These are phyloP conservation scores for Naganishia liquefaciens DNA, from an alignment of 1,284 basidiomycete species.

Conservation along the genomic window DNA sequence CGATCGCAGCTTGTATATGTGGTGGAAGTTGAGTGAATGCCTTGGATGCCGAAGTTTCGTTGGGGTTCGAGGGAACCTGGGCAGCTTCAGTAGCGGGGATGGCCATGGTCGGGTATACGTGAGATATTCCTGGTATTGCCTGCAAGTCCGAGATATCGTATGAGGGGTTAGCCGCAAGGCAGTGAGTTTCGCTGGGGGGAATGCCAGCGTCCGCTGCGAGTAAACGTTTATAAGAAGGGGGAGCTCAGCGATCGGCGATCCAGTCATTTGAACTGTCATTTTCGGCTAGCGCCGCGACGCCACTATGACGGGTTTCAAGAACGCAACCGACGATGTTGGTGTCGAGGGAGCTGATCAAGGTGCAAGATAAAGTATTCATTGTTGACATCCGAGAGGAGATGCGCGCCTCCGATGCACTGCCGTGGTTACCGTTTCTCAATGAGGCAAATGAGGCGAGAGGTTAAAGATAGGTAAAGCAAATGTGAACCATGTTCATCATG, in stretches of 20 bases:
- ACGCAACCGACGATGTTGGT: too few relatives aligned
- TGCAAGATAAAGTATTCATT: too few relatives aligned
- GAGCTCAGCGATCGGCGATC: constrained; percentile 14
- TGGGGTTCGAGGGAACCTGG: constrained; percentile 20
- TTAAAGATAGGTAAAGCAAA: neutral
- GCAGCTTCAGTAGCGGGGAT: neutral
- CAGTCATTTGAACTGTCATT: constrained; percentile 16
- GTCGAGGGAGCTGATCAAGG: too few relatives aligned
- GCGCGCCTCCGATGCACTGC: too few relatives aligned
- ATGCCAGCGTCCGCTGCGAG: neutral
- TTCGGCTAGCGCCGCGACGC: too few relatives aligned
- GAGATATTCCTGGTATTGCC: neutral
- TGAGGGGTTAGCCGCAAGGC: too few relatives aligned
- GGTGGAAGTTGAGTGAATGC: constrained; percentile 25
- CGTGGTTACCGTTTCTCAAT: too few relatives aligned
- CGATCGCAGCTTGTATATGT: constrained; percentile 5
- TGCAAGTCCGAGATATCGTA: too few relatives aligned
- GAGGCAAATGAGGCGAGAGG: too few relatives aligned
- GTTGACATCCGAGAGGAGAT: too few relatives aligned
- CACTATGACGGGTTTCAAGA: too few relatives aligned
- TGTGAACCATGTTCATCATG: constrained; percentile 30
- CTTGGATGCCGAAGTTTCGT: constrained; percentile 24
- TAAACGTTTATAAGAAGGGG: neutral
- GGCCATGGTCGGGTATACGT: constrained; percentile 1
- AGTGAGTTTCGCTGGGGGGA: too few relatives aligned